These are phyloP conservation scores for Aureobasidium sp. DNA, from an alignment of 2,329 filamentous ascomycete genomes.

Conservation along the genomic window DNA sequence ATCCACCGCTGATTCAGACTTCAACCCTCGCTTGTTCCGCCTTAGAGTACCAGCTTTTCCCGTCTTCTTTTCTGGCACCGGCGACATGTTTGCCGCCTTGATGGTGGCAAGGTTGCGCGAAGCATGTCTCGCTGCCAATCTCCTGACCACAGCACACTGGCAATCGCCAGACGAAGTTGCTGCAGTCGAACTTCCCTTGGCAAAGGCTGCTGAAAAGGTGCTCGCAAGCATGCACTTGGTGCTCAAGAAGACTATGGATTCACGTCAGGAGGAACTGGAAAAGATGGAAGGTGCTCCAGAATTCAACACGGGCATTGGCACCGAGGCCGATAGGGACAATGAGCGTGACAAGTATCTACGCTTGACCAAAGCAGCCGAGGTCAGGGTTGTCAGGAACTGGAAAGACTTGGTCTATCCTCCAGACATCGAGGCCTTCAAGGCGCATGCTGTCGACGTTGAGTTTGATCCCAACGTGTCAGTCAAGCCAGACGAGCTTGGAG, in stretches of 20 bases:
- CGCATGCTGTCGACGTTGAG: slow-evolving; percentile 23
- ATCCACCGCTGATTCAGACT: slow-evolving; percentile 59
- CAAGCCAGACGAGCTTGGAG: slow-evolving; percentile 68
- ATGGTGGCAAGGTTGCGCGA: slow-evolving; percentile 83
- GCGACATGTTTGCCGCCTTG: slow-evolving; percentile 96
- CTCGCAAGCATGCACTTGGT: slow-evolving; percentile 89
- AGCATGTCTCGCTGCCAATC: slow-evolving; percentile 52
- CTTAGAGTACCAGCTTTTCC: slow-evolving; percentile 82
- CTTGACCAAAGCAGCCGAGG: slow-evolving; percentile 77
- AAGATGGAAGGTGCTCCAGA: slow-evolving; percentile 37
- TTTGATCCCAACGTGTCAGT: background rate
- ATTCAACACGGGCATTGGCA: slow-evolving; percentile 37
- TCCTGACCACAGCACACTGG: slow-evolving; percentile 61
- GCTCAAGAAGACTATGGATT: slow-evolving; percentile 58
- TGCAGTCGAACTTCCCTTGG: slow-evolving; percentile 69
- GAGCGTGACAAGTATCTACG: slow-evolving; percentile 58
- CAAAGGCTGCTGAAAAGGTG: slow-evolving; percentile 76
- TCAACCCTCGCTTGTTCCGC: slow-evolving; percentile 74
- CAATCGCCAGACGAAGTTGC: slow-evolving; percentile 64
- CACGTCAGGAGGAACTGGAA: slow-evolving; percentile 59
- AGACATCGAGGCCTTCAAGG: slow-evolving; percentile 54
- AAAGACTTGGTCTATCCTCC: slow-evolving; percentile 64
- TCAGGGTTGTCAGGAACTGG: slow-evolving; percentile 72
- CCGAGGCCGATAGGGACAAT: slow-evolving; percentile 37
- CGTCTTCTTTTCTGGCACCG: slow-evolving; percentile 92